These are phyloP conservation scores for Aureobasidium sp. DNA, from an alignment of 2,329 filamentous ascomycete species.

Conservation along the genomic window DNA sequence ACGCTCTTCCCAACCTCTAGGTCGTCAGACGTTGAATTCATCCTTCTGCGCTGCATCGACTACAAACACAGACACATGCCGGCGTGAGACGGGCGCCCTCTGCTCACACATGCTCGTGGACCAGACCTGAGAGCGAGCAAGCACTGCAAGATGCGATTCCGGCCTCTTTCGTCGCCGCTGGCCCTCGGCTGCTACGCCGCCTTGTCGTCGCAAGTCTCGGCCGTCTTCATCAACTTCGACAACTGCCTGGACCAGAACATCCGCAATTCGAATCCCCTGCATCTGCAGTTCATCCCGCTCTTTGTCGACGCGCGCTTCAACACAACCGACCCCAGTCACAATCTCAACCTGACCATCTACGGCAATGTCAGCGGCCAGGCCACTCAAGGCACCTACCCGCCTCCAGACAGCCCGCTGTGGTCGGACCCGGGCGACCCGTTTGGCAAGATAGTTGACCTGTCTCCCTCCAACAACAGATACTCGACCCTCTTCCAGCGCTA, in stretches of 20 bases:
- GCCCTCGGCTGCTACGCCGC: background rate
- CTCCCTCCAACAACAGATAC: slow-evolving; percentile 49
- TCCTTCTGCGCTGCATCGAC: background rate
- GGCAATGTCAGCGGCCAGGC: slow-evolving; percentile 80
- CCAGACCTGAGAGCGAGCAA: slow-evolving; percentile 1
- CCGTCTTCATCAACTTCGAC: slow-evolving; percentile 67
- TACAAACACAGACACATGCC: background rate
- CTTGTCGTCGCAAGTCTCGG: slow-evolving; percentile 31
- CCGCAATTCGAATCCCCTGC: slow-evolving; percentile 47
- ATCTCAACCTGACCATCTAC: slow-evolving; percentile 71
- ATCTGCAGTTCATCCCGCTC: slow-evolving; percentile 72
- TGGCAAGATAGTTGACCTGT: slow-evolving; percentile 69
- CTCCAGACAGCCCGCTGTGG: slow-evolving; percentile 53
- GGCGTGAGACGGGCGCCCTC: slow-evolving; percentile 2
- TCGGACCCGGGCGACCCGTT: slow-evolving; percentile 48
- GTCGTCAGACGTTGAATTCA: background rate
- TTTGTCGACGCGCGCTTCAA: slow-evolving; percentile 69
- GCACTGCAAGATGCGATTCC: background rate
- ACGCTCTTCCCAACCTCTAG: background rate
- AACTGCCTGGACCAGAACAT: slow-evolving; percentile 65
- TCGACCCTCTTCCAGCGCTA: slow-evolving; percentile 67
- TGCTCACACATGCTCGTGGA: slow-evolving; percentile 1
- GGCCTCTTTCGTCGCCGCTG: background rate
- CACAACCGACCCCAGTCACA: slow-evolving; percentile 49
- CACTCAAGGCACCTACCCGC: slow-evolving; percentile 49